These are phyloP conservation scores for Boeremia lycopersici DNA, from an alignment of 2,329 filamentous ascomycete genomes.

Conservation along the genomic window DNA sequence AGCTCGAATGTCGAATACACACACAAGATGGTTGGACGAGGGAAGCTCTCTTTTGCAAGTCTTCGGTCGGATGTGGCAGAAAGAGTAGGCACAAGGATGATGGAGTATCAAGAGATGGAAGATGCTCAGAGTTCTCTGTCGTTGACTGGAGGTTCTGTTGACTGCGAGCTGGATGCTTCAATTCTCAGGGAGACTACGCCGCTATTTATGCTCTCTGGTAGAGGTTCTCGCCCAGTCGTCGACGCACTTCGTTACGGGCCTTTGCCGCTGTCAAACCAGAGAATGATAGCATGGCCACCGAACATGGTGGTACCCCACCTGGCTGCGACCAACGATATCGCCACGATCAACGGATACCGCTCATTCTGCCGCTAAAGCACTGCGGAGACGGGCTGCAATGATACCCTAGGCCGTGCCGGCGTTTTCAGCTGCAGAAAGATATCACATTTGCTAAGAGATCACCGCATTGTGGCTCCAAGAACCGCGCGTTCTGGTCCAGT, in stretches of 20 bases:
- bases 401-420: conserved; percentile 52
- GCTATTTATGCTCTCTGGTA: conserved; percentile 50
- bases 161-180: conserved; percentile 37
- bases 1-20: conserved; percentile 30
- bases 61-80: conserved; percentile 18
- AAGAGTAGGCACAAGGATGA: conserved; percentile 32
- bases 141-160: conserved; percentile 39
- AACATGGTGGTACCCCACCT: conserved; percentile 51
- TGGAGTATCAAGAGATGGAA: conserved; percentile 40
- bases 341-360: conserved; percentile 52
- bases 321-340: conserved; percentile 51
- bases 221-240: conserved; percentile 32
- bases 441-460: conserved; percentile 51
- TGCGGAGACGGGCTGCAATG: conserved; percentile 52
- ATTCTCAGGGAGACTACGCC: conserved; percentile 31
- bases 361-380: conserved; percentile 52
- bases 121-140: conserved; percentile 27
- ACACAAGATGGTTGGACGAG: conserved; percentile 45
- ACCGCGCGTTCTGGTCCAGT: conserved; percentile 51
- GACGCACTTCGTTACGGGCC: conserved; percentile 35
- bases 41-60: conserved; percentile 19
- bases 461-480: conserved; percentile 52
- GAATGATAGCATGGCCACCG: conserved; percentile 45
- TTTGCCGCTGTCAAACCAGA: conserved; percentile 42
- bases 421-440: conserved; percentile 51